Evolutionary conservation across 108 stramenopile species (phyloP).

Genomic region (Nitzschia palea): DNA sequence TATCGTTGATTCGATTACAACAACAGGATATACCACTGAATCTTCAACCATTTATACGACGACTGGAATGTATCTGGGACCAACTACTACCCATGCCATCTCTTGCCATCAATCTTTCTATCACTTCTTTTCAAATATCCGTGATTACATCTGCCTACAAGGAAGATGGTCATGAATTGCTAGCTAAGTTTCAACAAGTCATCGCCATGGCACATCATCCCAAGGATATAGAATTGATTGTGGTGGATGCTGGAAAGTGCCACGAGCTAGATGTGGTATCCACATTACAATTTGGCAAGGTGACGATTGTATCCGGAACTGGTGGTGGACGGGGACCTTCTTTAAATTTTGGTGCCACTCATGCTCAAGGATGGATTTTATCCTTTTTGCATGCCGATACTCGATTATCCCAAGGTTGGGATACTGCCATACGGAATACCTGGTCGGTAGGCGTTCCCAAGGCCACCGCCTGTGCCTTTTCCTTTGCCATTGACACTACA

Average conservation of each 20-base stretch:
- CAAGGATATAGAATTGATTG: constrained; percentile 41
- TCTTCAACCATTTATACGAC: not conserved
- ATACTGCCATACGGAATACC: constrained; percentile 9
- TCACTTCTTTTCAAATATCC: constrained; percentile 41
- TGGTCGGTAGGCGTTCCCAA: not conserved
- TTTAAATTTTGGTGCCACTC: constrained; percentile 71
- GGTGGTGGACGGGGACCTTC: constrained; percentile 77
- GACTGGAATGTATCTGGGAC: constrained; percentile 1
- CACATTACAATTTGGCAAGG: not conserved
- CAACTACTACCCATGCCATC: constrained; percentile 10
- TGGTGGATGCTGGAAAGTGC: constrained; percentile 62
- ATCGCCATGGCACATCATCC: not conserved
- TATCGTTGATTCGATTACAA: not conserved
- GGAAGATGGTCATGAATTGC: constrained; percentile 43
- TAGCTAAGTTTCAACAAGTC: not conserved
- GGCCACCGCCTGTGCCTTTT: constrained; percentile 62
- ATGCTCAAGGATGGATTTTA: constrained; percentile 58
- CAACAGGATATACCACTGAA: not conserved
- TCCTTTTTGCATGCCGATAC: constrained; percentile 87
- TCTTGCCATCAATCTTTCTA: not conserved
- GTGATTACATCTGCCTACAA: constrained; percentile 56
- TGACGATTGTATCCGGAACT: not conserved
- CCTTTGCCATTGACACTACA: constrained; percentile 65
- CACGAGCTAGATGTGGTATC: constrained; percentile 11
- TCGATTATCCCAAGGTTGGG: constrained; percentile 55